Percentiles rank a stretch among this genome's conserved stretches.
phyloP scores from a whole-genome alignment of 2,329 filamentous ascomycete species.

The Magnaporthales sp. region DNA sequence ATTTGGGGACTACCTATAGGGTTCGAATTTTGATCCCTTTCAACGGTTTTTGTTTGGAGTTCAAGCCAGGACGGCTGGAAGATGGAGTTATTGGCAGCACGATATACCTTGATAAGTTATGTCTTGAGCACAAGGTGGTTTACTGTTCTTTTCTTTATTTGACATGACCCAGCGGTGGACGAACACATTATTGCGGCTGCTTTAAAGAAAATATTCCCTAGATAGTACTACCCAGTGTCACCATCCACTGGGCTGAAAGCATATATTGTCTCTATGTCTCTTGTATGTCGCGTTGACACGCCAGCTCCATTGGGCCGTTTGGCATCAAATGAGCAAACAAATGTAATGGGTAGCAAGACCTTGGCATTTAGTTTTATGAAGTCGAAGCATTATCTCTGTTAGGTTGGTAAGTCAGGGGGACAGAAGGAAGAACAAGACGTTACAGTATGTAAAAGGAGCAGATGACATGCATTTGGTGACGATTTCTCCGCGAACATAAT shows the following conservation, averaged over 20 bases:
- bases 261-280: neutral
- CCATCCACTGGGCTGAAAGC: too few relatives aligned
- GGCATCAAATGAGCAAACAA: neutral
- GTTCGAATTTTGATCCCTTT: neutral
- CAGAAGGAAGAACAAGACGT: neutral
- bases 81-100: neutral
- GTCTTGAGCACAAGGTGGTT: neutral
- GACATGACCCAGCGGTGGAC: neutral
- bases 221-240: neutral
- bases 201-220: neutral
- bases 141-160: neutral
- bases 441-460: neutral
- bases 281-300: neutral
- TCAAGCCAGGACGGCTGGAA: neutral
- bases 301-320: neutral
- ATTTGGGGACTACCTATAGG: neutral
- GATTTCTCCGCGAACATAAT: neutral
- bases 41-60: neutral
- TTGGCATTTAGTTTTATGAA: neutral
- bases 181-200: neutral
- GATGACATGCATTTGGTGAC: neutral
- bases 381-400: neutral
- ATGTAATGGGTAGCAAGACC: neutral
- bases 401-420: neutral
- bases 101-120: neutral